Evolutionary conservation across 257 asterid species (phyloP), one percentile per base, ranked within the genome.

Genomic region (Linaria vulgaris): DNA sequence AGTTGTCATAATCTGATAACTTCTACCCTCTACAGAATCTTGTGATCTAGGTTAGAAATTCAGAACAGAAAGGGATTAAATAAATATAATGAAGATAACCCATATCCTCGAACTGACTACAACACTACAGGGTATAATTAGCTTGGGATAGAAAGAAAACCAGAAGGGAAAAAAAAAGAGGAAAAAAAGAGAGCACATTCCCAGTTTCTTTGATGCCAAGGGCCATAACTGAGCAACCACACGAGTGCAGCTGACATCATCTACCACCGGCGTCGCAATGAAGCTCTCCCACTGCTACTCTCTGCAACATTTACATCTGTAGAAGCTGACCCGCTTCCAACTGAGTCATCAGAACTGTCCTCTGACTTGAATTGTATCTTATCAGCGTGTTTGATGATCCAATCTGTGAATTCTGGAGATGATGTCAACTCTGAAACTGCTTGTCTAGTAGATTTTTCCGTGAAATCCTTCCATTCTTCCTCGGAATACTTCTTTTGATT

Each of bases 381-480:
- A 13, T 81, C 84, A 20, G 94, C 84, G 55, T 83, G 66, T 12
- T 70, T 71, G 43, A 84, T 59, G 13, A 88, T 49, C 98, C 98
- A 91, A 22, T 85, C 82, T 4, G 88, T 69, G 76, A 91, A 86
- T 50, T 88, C 96, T 1, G 98, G 90, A 44, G 94, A 80, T 1
- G 98, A 74, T 16, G 88, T 82, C 76, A 73, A 63, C 52, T 84
- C 96, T 0, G 86, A 79, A 43, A 91, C 69, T 14, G 91, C 96
- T 62, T 76, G 74, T 63, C 74, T 81, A 3, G 98, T 91, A 9
- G 94, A 82, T 53, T 78, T 82, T 75, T 78, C 83, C 0, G 98
- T 88, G 75, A 91, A 83, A 52, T 79, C 78, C 69, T 75, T 76
- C 96, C 96, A 91, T 59, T 88, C 98, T 72, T 83, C 77, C 66